Percentiles rank a stretch among this genome's conserved stretches.
phyloP scores from a whole-genome alignment of 257 asterid species.

The Nicotiana paniculata region DNA sequence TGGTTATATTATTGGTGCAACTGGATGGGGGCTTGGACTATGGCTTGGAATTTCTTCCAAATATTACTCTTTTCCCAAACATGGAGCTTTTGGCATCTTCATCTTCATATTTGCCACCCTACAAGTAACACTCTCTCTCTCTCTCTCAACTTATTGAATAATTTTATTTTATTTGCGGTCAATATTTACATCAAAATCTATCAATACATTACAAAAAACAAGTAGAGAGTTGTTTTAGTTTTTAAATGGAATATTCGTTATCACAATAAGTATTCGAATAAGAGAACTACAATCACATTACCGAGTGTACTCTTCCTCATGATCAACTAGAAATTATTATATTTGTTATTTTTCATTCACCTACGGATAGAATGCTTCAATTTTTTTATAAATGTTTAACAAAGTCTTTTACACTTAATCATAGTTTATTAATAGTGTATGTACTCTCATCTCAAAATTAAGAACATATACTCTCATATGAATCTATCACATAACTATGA shows the following conservation, averaged over 20 bases:
- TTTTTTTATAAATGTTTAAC: background rate
- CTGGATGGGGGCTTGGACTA: constrained; percentile 46
- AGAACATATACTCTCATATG: background rate
- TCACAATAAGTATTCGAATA: no score
- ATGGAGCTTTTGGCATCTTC: constrained; percentile 26
- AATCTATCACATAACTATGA: background rate
- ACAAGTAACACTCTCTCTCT: constrained; percentile 28
- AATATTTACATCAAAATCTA: no score
- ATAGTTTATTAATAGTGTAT: background rate
- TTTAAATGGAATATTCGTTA: no score
- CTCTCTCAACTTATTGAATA: background rate
- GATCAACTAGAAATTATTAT: no score
- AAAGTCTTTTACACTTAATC: background rate
- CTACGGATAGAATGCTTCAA: no score
- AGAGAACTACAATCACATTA: no score
- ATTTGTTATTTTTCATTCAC: no score
- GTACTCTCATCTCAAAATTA: background rate
- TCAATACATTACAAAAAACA: no score
- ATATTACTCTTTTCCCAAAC: constrained; percentile 29
- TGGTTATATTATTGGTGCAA: constrained; percentile 41
- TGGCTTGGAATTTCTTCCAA: constrained; percentile 42
- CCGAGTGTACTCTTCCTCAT: no score
- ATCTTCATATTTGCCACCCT: constrained; percentile 47
- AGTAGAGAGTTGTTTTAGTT: no score
- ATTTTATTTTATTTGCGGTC: background rate